phyloP scores from a whole-genome alignment of 257 asterid species.

The Osmanthus fragrans region DNA sequence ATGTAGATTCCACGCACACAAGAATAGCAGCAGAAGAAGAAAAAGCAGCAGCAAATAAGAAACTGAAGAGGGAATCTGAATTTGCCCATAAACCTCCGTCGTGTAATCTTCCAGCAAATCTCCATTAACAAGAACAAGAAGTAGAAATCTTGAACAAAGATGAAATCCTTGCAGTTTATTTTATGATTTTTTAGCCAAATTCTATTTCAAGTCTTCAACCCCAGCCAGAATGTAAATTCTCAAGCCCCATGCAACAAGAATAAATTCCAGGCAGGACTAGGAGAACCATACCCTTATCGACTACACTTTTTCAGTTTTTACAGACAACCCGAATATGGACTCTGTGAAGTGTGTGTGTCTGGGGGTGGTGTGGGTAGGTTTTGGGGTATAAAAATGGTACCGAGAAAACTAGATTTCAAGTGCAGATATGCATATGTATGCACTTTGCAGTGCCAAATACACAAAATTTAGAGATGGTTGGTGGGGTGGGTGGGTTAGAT shows the following conservation, averaged over 20 bases:
- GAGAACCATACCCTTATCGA: neutral
- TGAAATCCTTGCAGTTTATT: neutral
- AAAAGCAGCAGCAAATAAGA: constrained; percentile 5
- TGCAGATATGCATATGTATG: neutral
- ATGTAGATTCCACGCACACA: constrained; percentile 5
- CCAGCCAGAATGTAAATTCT: constrained; percentile 13
- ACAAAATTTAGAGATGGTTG: neutral
- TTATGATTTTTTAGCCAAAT: neutral
- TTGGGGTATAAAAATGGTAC: neutral
- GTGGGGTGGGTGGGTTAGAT: neutral
- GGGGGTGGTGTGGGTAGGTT: neutral
- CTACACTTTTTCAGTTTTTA: constrained; percentile 1
- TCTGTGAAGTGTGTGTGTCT: constrained; percentile 7
- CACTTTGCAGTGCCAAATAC: neutral
- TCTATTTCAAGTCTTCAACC: neutral
- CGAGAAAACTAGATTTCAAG: neutral
- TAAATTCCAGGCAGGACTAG: neutral
- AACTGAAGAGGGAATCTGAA: neutral
- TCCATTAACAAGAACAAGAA: constrained; percentile 18
- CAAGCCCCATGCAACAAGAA: constrained; percentile 24
- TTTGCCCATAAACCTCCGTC: constrained; percentile 20
- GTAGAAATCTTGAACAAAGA: neutral
- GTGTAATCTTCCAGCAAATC: constrained; percentile 19
- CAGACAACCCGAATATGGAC: neutral
- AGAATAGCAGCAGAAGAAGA: constrained; percentile 20